A percentile compares a stretch with the other conserved stretches of the same genome.
These are phyloP conservation scores for Exserohilum turcica DNA, from an alignment of 2,329 filamentous ascomycete genomes.

Conservation along the genomic window DNA sequence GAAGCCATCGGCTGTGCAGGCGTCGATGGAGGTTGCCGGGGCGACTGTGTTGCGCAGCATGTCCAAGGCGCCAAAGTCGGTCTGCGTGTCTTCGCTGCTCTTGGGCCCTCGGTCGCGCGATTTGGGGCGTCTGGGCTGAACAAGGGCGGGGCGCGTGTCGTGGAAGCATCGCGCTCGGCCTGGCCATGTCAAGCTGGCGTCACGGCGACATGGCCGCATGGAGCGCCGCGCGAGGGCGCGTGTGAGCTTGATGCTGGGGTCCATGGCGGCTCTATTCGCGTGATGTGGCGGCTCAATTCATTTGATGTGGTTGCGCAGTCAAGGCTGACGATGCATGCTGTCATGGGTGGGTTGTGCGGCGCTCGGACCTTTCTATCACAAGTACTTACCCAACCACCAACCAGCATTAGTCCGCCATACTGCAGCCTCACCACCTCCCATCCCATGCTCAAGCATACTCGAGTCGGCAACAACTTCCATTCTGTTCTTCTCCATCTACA, in stretches of 20 bases:
- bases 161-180: conserved; percentile 28
- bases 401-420: no score
- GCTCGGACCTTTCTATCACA: no score
- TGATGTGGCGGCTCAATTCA: no score
- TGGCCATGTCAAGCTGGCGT: conserved; percentile 1
- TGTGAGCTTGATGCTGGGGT: conserved; percentile 19
- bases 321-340: no score
- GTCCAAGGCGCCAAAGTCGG: conserved; percentile 77
- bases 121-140: conserved; percentile 48
- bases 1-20: conserved; percentile 83
- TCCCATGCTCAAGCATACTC: no score
- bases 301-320: conserved; percentile 3
- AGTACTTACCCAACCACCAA: no score
- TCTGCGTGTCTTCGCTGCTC: conserved; percentile 67
- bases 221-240: conserved; percentile 15
- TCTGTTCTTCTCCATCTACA: no score
- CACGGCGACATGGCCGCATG: neutral
- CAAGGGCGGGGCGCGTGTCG: conserved; percentile 15
- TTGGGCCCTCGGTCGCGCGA: conserved; percentile 64
- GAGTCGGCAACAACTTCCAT: no score
- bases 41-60: conserved; percentile 75
- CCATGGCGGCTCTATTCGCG: no score
- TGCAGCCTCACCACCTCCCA: no score
- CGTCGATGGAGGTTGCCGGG: conserved; percentile 82
- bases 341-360: no score